Conservation (phyloP, 768 basidiomycete species). For the Amanita pseudoporphyria region DNA sequence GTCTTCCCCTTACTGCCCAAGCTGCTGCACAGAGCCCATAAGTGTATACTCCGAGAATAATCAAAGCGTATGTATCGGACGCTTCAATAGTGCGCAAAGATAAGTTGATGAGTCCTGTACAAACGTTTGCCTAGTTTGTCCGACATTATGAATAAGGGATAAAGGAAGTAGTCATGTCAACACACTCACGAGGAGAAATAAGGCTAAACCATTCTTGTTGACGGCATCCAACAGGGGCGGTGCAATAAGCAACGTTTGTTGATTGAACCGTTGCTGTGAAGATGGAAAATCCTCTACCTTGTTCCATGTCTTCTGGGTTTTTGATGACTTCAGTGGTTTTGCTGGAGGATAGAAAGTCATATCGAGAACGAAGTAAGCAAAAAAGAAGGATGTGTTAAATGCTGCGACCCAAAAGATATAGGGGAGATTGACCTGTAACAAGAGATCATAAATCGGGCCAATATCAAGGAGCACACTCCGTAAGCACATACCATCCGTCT, state of each 20-base stretch:
- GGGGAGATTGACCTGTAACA: constrained; percentile 66
- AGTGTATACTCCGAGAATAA: constrained; percentile 53
- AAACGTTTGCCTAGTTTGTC: constrained; percentile 63
- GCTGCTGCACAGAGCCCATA: constrained; percentile 48
- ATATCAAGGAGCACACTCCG: not conserved
- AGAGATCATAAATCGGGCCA: not conserved
- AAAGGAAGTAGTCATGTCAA: not conserved
- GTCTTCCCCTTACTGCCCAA: constrained; percentile 32
- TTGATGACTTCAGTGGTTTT: constrained; percentile 5
- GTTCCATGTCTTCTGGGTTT: constrained; percentile 9
- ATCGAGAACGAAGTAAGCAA: constrained; percentile 74
- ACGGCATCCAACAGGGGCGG: constrained; percentile 65
- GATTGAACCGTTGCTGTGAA: not conserved
- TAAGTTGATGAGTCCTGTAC: constrained; percentile 81
- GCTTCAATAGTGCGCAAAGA: constrained; percentile 76
- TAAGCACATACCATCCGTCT: constrained; percentile 32
- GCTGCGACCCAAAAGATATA: constrained; percentile 88
- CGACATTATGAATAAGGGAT: not conserved
- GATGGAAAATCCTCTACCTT: constrained; percentile 9
- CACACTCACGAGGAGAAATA: constrained; percentile 73
- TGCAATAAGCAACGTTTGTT: not conserved
- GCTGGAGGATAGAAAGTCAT: constrained; percentile 52
- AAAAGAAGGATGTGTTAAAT: constrained; percentile 79
- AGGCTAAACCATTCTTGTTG: constrained; percentile 66
- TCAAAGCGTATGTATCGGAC: constrained; percentile 43